Evolutionary conservation across 108 stramenopile species (phyloP).

Genomic region (Licmophora abbreviata): DNA sequence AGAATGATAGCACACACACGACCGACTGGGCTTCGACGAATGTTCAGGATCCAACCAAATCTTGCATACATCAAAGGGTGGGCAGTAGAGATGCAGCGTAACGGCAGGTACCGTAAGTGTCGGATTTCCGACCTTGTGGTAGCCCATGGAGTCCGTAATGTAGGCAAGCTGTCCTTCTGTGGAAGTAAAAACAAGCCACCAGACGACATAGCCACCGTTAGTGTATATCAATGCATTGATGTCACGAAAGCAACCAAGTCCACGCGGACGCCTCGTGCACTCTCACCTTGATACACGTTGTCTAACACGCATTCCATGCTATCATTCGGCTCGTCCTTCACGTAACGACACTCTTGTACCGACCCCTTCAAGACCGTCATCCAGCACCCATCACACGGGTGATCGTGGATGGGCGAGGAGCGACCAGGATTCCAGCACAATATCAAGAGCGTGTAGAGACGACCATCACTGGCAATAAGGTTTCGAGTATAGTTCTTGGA

Average conservation of each 20-base stretch:
- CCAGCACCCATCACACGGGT: slow-evolving; percentile 88
- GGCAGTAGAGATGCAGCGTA: slow-evolving; percentile 84
- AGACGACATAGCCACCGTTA: background rate
- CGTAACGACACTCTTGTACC: slow-evolving; percentile 59
- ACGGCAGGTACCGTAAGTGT: slow-evolving; percentile 31
- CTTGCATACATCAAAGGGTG: slow-evolving; percentile 72
- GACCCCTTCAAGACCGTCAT: slow-evolving; percentile 55
- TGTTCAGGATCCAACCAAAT: slow-evolving; percentile 47
- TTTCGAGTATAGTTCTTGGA: slow-evolving; percentile 75
- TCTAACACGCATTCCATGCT: background rate
- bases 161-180: slow-evolving; percentile 40
- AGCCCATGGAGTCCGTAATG: slow-evolving; percentile 81
- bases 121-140: slow-evolving; percentile 82
- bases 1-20: slow-evolving; percentile 1
- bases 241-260: no score
- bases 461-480: slow-evolving; percentile 70
- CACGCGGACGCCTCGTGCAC: no score
- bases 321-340: slow-evolving; percentile 15
- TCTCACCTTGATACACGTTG: slow-evolving; percentile 7
- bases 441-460: slow-evolving; percentile 75
- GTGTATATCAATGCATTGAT: background rate
- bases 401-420: slow-evolving; percentile 73
- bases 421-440: slow-evolving; percentile 86
- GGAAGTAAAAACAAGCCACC: background rate
- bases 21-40: background rate